Evolutionary conservation across 192 early-diverging fungal genomes (phyloP).

Genomic region (Geranomyces variabilis): DNA sequence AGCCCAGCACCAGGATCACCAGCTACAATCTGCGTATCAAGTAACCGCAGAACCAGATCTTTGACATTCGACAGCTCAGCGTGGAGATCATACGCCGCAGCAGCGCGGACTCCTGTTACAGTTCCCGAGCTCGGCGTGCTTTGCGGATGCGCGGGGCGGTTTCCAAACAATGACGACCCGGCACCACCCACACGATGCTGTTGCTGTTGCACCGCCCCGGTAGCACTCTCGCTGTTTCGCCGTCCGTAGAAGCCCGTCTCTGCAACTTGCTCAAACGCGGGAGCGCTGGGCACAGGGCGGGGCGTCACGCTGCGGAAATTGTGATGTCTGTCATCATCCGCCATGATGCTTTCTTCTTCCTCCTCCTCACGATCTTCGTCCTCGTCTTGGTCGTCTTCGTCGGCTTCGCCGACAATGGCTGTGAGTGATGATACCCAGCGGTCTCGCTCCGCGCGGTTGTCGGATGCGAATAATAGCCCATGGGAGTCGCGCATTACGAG

Average conservation of each 20-base stretch:
- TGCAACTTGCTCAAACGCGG: background rate
- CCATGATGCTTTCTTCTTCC: background rate
- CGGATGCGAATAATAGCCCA: background rate
- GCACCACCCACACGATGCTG: too few relatives aligned
- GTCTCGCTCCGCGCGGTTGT: background rate
- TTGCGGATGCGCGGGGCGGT: too few relatives aligned
- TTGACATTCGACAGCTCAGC: constrained; percentile 18
- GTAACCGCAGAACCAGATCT: constrained; percentile 11
- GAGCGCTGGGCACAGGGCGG: constrained; percentile 10
- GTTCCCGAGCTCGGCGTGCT: too few relatives aligned
- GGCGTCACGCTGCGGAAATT: background rate
- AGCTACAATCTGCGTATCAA: constrained; percentile 9
- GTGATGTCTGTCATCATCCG: background rate
- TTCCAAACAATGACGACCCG: too few relatives aligned
- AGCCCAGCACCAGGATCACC: constrained; percentile 1
- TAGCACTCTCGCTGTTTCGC: background rate
- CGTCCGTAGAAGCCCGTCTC: background rate
- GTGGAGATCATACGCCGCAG: background rate
- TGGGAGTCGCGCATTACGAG: background rate
- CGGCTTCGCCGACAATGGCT: too few relatives aligned
- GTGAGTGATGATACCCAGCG: background rate
- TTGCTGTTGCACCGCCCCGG: too few relatives aligned
- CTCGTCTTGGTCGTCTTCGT: background rate
- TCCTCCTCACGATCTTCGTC: background rate
- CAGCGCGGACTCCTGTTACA: too few relatives aligned